These are phyloP conservation scores for Kurtzmaniella quercitrusa DNA, from an alignment of 1,139 yeast genomes.

Conservation along the genomic window DNA sequence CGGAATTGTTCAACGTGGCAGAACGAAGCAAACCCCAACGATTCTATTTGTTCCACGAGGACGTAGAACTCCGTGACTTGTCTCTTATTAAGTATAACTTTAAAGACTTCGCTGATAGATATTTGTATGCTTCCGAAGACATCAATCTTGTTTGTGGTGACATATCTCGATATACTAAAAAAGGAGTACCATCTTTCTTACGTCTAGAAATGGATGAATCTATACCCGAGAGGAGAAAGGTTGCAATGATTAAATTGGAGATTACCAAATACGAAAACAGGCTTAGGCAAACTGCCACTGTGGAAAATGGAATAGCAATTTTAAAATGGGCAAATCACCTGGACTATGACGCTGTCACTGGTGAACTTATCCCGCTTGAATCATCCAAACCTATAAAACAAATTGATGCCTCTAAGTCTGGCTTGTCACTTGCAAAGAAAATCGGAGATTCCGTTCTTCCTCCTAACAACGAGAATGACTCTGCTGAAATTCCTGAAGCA, in stretches of 20 bases:
- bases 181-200: conserved; percentile 25
- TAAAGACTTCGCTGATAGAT: conserved; percentile 57
- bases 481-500: too few relatives aligned
- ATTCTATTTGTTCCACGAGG: conserved; percentile 56
- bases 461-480: too few relatives aligned
- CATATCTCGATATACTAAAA: conserved; percentile 15
- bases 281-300: conserved; percentile 20
- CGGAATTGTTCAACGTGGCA: conserved; percentile 30
- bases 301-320: conserved; percentile 17
- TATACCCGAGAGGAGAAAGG: conserved; percentile 4
- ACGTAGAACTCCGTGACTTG: conserved; percentile 56
- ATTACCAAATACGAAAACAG: conserved; percentile 16
- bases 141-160: conserved; percentile 33
- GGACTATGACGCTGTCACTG: background rate
- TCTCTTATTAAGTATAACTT: conserved; percentile 46
- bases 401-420: background rate
- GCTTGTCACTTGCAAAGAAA: too few relatives aligned
- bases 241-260: conserved; percentile 4
- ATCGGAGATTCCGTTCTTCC: too few relatives aligned
- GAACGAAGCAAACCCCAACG: conserved; percentile 31
- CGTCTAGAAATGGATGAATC: conserved; percentile 10
- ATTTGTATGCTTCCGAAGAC: conserved; percentile 28
- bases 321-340: conserved; percentile 7
- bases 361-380: background rate
- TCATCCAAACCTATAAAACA: background rate